Base-by-base conservation (phyloP, 2,329 filamentous ascomycete genomes). In the Microdochium trichocladiopsis region DNA sequence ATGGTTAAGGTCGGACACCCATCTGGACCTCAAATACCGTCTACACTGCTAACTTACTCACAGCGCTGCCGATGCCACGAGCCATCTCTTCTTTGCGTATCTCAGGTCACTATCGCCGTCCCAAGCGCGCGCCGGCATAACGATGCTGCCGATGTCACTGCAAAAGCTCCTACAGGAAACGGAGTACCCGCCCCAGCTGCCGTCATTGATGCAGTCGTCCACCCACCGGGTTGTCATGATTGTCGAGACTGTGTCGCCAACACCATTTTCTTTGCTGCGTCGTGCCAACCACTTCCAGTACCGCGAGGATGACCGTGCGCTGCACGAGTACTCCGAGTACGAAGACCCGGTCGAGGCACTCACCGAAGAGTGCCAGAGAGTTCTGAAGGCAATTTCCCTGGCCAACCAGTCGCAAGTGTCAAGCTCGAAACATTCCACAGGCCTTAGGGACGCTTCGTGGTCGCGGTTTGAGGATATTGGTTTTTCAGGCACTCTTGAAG, bases 1-100 rank as follows among this genome's bases (percentile, higher is more conserved):
- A 47, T 99, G 94, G 92, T 76, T 86, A 60, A 85, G 75, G 87
- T 92, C 73, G 69, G 82, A 50, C 58, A 86, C 81, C 61, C 28
- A 51, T 24, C 54, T 52, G 36, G 43, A 56, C 53, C 53, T 28
- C 18, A 24, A 48, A 18, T 14, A 4, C 25, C 12, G 9, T 37
- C 25, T 25, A 23, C 53, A 47, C 50, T 47, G 62, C 70, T 72
- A 55, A 72, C 61, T 49, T 10, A 22, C 50, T 52, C 48, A 25
- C 62, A 95, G 89, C 63, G 92, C 93, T 55, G 94, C 94, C 54
- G 91, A 97, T 76, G 94, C 94, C 51, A 91, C 93, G 21, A 96
- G 92, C 63, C 94, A 99, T 73, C 75, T 99, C 51, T 99, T 99
- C 77, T 99, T 99, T 66, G 94, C 94, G 52, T 99, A 97, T 67